Evolutionary conservation across 257 asterid species (phyloP), one percentile per base, ranked within the genome.

Genomic region (Cordia subcordata): DNA sequence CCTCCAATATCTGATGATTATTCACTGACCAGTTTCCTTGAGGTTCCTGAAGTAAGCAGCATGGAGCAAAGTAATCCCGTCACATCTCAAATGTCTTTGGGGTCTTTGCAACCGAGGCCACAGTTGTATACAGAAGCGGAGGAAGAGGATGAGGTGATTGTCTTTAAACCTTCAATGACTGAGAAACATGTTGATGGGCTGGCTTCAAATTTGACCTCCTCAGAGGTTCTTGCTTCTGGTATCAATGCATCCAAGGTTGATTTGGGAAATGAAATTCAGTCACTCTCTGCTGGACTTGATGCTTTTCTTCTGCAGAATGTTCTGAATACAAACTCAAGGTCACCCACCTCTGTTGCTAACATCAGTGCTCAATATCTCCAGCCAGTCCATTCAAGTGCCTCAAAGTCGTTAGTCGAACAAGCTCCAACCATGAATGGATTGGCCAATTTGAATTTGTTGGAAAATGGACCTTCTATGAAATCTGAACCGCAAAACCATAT

Each of bases 71-170:
- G 74, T 44, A 67, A 51, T 27, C 60, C 75, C 16, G 71, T 59
- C 44, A 70, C 68, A 21, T 68, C 59, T 40, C 73, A 66, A 58
- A 39, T 64, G 67, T 45, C 58, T 63, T 32, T 65, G 35, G 73
- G 37, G 61, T 63, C 61, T 50, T 72, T 63, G 44, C 66, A 69
- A 51, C 62, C 79, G 52, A 76, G 75, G 74, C 59, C 71, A 17
- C 74, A 73, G 50, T 69, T 61, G 44, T 68, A 58, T 23, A 51
- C 72, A 51, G 93, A 81, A 55, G 76, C 60, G 35, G 99, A 79
- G 45, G 87, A 77, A n/a, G 89, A 89, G 65, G 96, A 83, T n/a
- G 96, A 87, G 77, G 97, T 86, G 70, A 93, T 93, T 58, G 79
- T 93, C 46, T 93, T 93, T 68, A 86, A 83, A 83, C 99, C 99